phyloP scores from a whole-genome alignment of 2,329 filamentous ascomycete species.

The Drechslerella stenobrocha region DNA sequence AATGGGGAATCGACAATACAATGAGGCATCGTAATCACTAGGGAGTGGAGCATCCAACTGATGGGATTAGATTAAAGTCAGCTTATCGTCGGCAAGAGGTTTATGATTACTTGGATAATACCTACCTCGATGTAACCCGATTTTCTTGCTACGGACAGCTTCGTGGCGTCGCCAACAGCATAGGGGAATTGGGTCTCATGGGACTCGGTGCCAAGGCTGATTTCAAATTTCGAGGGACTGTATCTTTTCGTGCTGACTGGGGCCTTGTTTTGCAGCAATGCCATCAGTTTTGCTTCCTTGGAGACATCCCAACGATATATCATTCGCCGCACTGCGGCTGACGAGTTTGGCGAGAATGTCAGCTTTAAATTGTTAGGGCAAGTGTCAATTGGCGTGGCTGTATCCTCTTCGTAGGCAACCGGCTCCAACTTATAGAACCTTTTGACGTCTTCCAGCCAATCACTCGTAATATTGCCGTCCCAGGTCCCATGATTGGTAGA shows the following conservation, averaged over 20 bases:
- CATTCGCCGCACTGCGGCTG: background rate
- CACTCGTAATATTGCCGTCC: too few relatives aligned
- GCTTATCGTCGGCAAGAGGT: background rate
- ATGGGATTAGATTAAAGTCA: background rate
- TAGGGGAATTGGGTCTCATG: conserved; percentile 16
- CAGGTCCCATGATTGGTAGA: too few relatives aligned
- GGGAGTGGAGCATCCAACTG: conserved; percentile 7
- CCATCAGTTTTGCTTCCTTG: conserved; percentile 6
- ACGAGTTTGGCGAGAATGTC: background rate
- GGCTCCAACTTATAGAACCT: background rate
- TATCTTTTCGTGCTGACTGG: background rate
- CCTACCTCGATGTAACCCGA: conserved; percentile 30
- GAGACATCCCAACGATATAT: conserved; percentile 18
- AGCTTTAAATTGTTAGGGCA: background rate
- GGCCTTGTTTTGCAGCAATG: conserved; percentile 17
- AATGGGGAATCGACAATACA: conserved; percentile 14
- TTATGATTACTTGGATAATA: background rate
- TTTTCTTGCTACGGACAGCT: conserved; percentile 21
- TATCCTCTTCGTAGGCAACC: background rate
- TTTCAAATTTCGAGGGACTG: background rate
- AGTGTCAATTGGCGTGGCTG: background rate
- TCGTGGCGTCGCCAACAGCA: conserved; percentile 4
- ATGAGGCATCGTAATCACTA: background rate
- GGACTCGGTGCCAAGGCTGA: conserved; percentile 9
- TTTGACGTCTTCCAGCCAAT: too few relatives aligned